Base-by-base conservation (phyloP, 768 basidiomycete genomes). In the Lentinus tigrinus region DNA sequence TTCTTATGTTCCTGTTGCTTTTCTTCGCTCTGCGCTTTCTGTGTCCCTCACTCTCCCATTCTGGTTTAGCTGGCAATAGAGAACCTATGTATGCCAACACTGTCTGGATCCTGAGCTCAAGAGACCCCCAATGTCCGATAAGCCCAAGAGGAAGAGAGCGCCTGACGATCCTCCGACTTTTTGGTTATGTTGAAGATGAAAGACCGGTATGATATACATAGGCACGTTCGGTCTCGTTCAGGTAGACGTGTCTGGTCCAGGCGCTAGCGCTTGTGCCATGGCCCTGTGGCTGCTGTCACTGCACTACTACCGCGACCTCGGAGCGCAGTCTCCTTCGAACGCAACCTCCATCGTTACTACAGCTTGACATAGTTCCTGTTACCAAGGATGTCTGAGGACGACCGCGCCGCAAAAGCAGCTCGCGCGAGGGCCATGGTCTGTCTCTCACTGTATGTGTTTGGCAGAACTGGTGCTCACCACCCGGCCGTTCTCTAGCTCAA, bases 381-480 rank as follows among this genome's bases (percentile, higher is more conserved):
- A 31, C 11, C 31, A 31, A 56, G 23, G 26, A 73, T 72, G 72
- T 69, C 85, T 24, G 91, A 91, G 65, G 85, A 86, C 58, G 92
- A 93, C 60, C 83, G 91, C 60, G 89, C 89, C 52, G 84, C 83
- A 16, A 92, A 89, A 73, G 83, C 91, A 54, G 92, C 92, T 3
- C 83, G 92, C 61, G 92, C 89, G 54, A 91, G 89, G 72, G 91
- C 89, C 48, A 68, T 94, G 83, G 92, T 93, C 70, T 57, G 81
- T 72, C 50, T 55, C 49, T 39, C 17, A 47, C 19, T 36, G 17
- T 43, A 47, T 31, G 46, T 24, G 37, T 28, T 23, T 31, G 31
- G 31, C 38, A 37, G 28, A 19, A 14, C 34, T 40, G 44, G 31
- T 39, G 40, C 61, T 58, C 28, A 54, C 40, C 24, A 39, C 36